Base-by-base conservation (phyloP, 1,139 yeast species). In the Yamadazyma atlantica region DNA sequence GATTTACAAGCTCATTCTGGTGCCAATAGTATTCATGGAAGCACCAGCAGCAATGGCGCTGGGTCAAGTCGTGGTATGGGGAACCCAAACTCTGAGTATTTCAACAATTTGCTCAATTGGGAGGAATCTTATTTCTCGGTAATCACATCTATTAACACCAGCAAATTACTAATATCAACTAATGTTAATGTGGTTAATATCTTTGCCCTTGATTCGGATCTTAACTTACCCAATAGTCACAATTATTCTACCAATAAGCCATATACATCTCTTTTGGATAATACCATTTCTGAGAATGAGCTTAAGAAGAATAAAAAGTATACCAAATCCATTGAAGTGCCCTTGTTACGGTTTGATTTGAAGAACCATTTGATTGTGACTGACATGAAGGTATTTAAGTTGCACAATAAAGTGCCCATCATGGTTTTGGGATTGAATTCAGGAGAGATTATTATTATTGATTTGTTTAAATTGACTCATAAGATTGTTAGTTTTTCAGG, bases 131-230 rank as follows among this genome's bases (percentile, higher is more conserved):
- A 64, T 44, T 34, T 33, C 13, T 38, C 47, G 11, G 57, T 52
- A 14, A 38, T 68, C 11, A 38, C 43, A 2, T 44, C 50, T 6
- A 23, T 42, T 4, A 36, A 40, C 16, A 46, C 51, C 5, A 18
- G 27, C 9, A 44, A 42, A 19, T 47, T 70, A 22, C 42, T 69
- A 37, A 52, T 69, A 3, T 57, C 71, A 2, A 49, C 62, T 12
- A 60, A 69, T 50, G 63, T 67, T 25, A 68, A 66, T 41, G 60
- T 69, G 0, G 45, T 69, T 25, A 70, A 69, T 46, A 54, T 70
- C 2, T 49, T 70, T 27, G 64, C 62, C 6, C 49, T 69, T 9
- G 64, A 61, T 36, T 40, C 45, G 2, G 39, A 54, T 10, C 50
- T 57, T 5, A 47, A 55, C 10, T 67, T 53, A 38, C 40, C 43